Conservation (phyloP, 352 stramenopile species). For the Globisporangium parvum region DNA sequence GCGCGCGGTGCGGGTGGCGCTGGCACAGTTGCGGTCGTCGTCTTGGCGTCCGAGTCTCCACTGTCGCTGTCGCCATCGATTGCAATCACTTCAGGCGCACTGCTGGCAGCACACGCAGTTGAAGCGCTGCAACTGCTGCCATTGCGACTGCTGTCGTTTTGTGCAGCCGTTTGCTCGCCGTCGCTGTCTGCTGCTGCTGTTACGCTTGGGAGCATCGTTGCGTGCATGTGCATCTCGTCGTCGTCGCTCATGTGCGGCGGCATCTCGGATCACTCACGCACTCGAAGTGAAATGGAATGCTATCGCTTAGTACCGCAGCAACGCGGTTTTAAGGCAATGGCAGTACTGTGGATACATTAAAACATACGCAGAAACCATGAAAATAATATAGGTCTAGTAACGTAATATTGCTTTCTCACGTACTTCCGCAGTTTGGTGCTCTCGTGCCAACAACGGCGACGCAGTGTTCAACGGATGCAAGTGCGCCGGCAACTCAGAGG, state of each 20-base stretch:
- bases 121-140: neutral
- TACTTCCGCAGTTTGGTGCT: too few relatives aligned
- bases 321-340: too few relatives aligned
- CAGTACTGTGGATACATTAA: too few relatives aligned
- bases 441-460: too few relatives aligned
- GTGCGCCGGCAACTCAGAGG: too few relatives aligned
- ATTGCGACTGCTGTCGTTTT: neutral
- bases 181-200: neutral
- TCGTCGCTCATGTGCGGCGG: conserved; percentile 4
- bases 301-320: too few relatives aligned
- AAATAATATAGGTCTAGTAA: too few relatives aligned
- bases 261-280: neutral
- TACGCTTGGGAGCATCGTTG: conserved; percentile 8
- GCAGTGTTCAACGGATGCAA: too few relatives aligned
- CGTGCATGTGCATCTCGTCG: conserved; percentile 16
- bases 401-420: too few relatives aligned
- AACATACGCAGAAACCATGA: too few relatives aligned
- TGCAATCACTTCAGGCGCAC: neutral
- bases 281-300: conserved; percentile 1
- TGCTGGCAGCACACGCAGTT: neutral
- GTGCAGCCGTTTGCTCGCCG: neutral
- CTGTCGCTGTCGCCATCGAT: neutral
- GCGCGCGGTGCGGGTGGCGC: neutral
- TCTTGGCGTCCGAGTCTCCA: neutral
- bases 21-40: neutral